phyloP scores from a whole-genome alignment of 495 filamentous ascomycete genomes.

The Penicillium herquei region DNA sequence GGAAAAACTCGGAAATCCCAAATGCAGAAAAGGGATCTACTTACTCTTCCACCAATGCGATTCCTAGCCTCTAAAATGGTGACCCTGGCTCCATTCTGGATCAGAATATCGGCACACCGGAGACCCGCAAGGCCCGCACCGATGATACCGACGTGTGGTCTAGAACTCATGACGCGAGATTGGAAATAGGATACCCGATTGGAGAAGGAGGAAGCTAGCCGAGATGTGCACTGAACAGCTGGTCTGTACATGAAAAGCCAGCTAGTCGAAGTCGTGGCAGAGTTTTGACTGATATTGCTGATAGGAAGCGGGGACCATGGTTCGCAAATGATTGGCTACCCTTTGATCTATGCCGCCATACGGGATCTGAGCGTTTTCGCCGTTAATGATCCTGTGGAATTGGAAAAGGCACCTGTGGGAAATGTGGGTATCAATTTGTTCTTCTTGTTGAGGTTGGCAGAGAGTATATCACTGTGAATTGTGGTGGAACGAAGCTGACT shows the following conservation, averaged over 20 bases:
- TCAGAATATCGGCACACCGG: constrained; percentile 77
- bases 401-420: too few relatives aligned
- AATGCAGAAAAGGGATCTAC: constrained; percentile 10
- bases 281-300: constrained; percentile 5
- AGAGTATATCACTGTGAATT: too few relatives aligned
- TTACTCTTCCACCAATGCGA: constrained; percentile 79
- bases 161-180: constrained; percentile 26
- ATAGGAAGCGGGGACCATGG: constrained; percentile 12
- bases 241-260: constrained; percentile 3
- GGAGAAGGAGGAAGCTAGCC: neutral
- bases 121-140: constrained; percentile 89
- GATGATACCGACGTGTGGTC: constrained; percentile 66
- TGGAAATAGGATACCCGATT: neutral
- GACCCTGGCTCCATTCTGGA: constrained; percentile 74
- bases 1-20: too few relatives aligned
- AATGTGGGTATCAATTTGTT: too few relatives aligned
- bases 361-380: too few relatives aligned
- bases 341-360: constrained; percentile 12
- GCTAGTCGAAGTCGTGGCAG: constrained; percentile 7
- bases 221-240: neutral
- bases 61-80: constrained; percentile 84
- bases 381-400: too few relatives aligned
- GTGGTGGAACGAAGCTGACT: too few relatives aligned
- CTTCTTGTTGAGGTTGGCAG: too few relatives aligned
- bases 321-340: constrained; percentile 22